Base-by-base conservation (phyloP, 139 green algal genomes). In the Dunaliella primolecta region DNA sequence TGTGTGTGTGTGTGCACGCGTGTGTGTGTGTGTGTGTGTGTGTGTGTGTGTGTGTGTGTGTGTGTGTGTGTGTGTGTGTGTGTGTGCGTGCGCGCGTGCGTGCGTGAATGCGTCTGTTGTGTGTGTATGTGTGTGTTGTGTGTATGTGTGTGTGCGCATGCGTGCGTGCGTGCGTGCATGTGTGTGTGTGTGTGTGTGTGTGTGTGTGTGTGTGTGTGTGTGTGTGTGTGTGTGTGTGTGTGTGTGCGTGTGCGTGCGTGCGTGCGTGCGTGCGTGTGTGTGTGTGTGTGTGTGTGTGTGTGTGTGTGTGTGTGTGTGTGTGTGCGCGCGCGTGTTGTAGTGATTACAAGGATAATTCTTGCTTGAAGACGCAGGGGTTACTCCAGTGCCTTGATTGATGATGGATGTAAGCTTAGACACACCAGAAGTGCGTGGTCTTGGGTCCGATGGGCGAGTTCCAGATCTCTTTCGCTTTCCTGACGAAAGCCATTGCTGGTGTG, bases 391-490 rank as follows among this genome's bases (percentile, higher is more conserved):
- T 64, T 64, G 46, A 64, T 64, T 64, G 46, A 7, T 15, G 7
- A 64, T 7, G 46, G 46, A 15, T 25, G 46, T 15, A 64, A 64
- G 46, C 7, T 7, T 7, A 64, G 46, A 7, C 46, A 15, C 92
- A 94, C 94, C 94, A 97, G 81, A 97, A 97, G 84, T 96, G 94
- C 46, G 94, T 96, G 1, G 94, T 97, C 83, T 90, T 90, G 0
- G 86, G 86, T 1, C 86, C 86, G 24, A 84, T 90, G 23, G 86
- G 75, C 2, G 38, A 82, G 57, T 90, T 90, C 46, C 46, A 64
- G 15, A 64, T 25, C 46, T 64, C 46, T 64, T 64, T 64, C 7
- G 46, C 46, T 15, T 64, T 64, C 46, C 46, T 64, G 7, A 64
- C 15, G 46, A 64, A 64, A 7, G 46, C 46, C 46, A 64, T 64